Percentiles rank a stretch among this genome's conserved stretches.
Conservation (phyloP, 139 green algal species). For the Medakamo hakoo region DNA sequence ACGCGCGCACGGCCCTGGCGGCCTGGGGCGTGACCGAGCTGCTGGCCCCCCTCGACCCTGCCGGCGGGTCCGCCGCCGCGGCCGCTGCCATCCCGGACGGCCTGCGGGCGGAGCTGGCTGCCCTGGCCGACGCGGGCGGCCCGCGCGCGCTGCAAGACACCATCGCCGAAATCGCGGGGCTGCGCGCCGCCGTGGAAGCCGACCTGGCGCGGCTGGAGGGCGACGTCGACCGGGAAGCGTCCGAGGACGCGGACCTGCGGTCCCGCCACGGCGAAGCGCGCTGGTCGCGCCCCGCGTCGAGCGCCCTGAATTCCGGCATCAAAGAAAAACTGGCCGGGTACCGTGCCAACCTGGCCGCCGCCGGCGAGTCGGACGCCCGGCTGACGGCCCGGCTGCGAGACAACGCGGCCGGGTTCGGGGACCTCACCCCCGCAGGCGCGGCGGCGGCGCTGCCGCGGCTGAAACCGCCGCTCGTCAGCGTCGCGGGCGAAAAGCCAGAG, state of each 20-base stretch:
- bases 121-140: conserved; percentile 52
- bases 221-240: conserved; percentile 18
- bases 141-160: conserved; percentile 44
- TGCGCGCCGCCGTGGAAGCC: conserved; percentile 36
- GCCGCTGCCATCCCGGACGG: conserved; percentile 43
- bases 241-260: conserved; percentile 14
- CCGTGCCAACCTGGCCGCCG: conserved; percentile 43
- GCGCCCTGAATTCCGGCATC: conserved; percentile 41
- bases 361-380: conserved; percentile 43
- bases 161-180: conserved; percentile 23
- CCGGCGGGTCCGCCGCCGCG: conserved; percentile 9
- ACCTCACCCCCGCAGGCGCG: conserved; percentile 31
- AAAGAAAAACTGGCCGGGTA: conserved; percentile 48
- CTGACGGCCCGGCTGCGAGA: conserved; percentile 31
- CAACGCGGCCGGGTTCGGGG: conserved; percentile 25
- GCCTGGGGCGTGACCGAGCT: conserved; percentile 50
- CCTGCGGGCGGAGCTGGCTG: conserved; percentile 56
- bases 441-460: conserved; percentile 44
- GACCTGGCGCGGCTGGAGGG: conserved; percentile 47
- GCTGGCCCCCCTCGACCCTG: conserved; percentile 39
- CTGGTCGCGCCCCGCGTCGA: conserved; percentile 31
- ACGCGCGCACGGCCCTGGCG: conserved; percentile 51
- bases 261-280: conserved; percentile 31
- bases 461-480: conserved; percentile 22
- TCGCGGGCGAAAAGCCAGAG: conserved; percentile 47